Base-by-base conservation (phyloP, 805 yeast genomes). In the Zygoascus biomembranicola region DNA sequence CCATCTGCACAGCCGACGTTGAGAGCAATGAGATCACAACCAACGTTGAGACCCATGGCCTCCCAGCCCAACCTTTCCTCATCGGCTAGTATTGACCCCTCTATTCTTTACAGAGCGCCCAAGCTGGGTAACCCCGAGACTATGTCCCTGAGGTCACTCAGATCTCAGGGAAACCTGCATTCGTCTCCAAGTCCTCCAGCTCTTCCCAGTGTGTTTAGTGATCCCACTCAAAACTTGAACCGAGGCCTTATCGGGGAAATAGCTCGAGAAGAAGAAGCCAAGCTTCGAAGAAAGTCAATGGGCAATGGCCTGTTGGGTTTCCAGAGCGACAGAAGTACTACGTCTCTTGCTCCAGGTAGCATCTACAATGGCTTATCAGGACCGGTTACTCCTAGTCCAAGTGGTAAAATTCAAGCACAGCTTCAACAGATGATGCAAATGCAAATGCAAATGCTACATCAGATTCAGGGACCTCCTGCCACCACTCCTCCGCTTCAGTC, bases 161-260 rank as follows among this genome's bases (percentile, higher is more conserved):
- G 26, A 42, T 42, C 44, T 11, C 26, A 18, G 44, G 39, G 32
- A 3, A 26, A 19, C 32, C 47, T 44, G 32, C 47, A n/a, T 13
- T n/a, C 49, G 5, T 47, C 49, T n/a, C 18, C 52, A 8, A 23
- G 23, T 31, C 39, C 28, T 6, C 18, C 23, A 42, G 11, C 44
- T n/a, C n/a, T 35, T n/a, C 26, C 52, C 32, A 13, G 48, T 13
- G 49, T 50, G 3, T 41, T 47, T 37, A 41, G 47, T 23, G 13
- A 53, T 57, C 35, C 26, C 45, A 42, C 18, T 13, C 44, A 42
- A 2, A 19, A 39, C 47, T 53, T 59, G 44, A 53, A 54, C 14
- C 63, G 75, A 2, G 75, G 75, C 3, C 58, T 71, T 14, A 65
- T 71, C n/a, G 73, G 69, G 16, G 73, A 69, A 52, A 72, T 71